Conservation (phyloP, 2,329 filamentous ascomycete genomes). For the Clathrospora elynae region DNA sequence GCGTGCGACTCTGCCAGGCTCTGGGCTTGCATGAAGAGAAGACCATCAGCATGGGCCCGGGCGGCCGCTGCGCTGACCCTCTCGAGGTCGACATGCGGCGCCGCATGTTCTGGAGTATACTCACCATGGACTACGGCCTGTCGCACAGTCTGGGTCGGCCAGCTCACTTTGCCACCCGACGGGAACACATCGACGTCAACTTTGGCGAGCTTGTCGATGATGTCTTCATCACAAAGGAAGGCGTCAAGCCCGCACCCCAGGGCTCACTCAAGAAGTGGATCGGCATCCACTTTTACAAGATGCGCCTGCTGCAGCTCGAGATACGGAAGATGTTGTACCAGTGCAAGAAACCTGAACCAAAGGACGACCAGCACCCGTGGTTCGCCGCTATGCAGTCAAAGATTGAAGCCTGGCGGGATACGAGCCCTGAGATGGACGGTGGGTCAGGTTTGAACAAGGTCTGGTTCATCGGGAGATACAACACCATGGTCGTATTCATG, state of each 20-base stretch:
- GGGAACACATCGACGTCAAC: constrained; percentile 81
- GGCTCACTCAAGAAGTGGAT: constrained; percentile 83
- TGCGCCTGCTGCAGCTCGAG: constrained; percentile 85
- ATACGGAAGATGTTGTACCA: constrained; percentile 86
- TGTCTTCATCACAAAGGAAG: constrained; percentile 76
- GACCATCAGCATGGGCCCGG: constrained; percentile 71
- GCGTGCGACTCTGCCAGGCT: constrained; percentile 85
- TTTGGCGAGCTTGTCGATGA: constrained; percentile 87
- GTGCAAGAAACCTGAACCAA: constrained; percentile 76
- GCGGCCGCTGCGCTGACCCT: constrained; percentile 66
- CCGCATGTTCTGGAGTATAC: constrained; percentile 84
- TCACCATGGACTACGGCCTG: constrained; percentile 86
- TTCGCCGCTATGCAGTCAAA: constrained; percentile 79
- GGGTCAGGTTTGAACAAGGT: constrained; percentile 74
- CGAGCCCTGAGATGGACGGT: constrained; percentile 72
- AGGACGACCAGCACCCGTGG: constrained; percentile 83
- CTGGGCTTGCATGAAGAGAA: constrained; percentile 87
- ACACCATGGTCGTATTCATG: constrained; percentile 86
- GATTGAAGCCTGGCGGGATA: constrained; percentile 77
- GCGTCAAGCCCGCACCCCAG: constrained; percentile 71
- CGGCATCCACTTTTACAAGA: constrained; percentile 90
- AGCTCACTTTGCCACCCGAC: constrained; percentile 78
- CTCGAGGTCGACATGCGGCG: constrained; percentile 88
- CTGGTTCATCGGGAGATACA: constrained; percentile 76
- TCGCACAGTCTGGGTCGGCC: constrained; percentile 87